Base-by-base conservation (phyloP, 306 rosid genomes). In the Carpinus fangiana region DNA sequence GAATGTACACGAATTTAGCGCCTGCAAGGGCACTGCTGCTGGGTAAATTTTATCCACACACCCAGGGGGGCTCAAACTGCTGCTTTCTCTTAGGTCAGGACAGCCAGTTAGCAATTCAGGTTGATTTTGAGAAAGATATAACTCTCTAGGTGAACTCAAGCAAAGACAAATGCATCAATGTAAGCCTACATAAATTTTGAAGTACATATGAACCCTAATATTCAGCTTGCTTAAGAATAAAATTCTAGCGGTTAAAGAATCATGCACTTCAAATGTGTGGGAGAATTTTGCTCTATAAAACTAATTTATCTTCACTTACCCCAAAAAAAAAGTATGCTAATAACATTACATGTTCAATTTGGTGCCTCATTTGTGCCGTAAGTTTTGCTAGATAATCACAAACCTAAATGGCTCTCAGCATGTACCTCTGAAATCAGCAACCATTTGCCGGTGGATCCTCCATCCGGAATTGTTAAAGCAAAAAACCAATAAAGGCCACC, bases 401-500 rank as follows among this genome's bases (percentile, higher is more conserved):
- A 41, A 41, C 51, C 72, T 41, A 66, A 38, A 66, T 41, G 26
- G 45, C 13, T 34, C 20, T 21, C 74, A 13, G 57, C 55, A 71
- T 50, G 38, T 23, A 71, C 21, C 41, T 46, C 54, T 20, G 68
- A 41, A 73, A n/a, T 20, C 21, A 55, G 66, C 47, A 28, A 60
- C 59, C 45, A 12, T 20, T 21, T 47, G 41, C 28, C 57, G 57
- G 69, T 46, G 65, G 50, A 41, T 67, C 69, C 45, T 31, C 72
- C 48, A 18, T 12, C 69, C 34, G 21, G 51, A 56, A 57, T 59
- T 43, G n/a, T n/a, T 43, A 60, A 60, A 23, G 20, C 48, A 50
- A 57, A 72, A 48, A 72, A 50, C 43, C 45, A 12, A 34, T 43
- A 64, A 61, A 48, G 17, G 83, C 31, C 60, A 74, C 75, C 61